Conservation (phyloP, 768 basidiomycete species). For the Polyporus arcularius region DNA sequence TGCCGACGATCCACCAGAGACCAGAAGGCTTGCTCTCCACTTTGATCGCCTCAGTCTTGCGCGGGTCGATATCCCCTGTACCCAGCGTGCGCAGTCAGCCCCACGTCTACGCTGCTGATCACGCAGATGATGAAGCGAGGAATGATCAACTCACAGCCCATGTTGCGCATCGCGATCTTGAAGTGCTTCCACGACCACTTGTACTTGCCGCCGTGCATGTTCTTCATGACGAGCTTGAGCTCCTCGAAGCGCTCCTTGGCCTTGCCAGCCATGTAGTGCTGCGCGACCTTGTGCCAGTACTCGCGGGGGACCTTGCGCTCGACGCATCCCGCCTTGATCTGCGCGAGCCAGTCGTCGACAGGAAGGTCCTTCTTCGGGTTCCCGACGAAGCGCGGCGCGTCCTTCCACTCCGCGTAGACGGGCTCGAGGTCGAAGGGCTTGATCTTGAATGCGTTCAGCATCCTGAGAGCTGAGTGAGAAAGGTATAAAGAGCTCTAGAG, state of each 20-base stretch:
- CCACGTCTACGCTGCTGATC: not conserved
- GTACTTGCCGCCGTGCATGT: conserved; percentile 77
- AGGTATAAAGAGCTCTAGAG: not conserved
- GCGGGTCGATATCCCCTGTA: conserved; percentile 67
- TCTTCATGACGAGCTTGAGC: conserved; percentile 70
- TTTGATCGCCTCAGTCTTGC: conserved; percentile 61
- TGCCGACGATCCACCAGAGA: conserved; percentile 50
- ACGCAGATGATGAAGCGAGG: not conserved
- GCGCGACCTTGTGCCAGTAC: conserved; percentile 81
- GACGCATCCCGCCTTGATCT: conserved; percentile 71
- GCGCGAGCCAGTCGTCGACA: conserved; percentile 72
- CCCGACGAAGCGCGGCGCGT: conserved; percentile 67
- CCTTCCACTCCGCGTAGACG: conserved; percentile 62
- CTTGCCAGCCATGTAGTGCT: conserved; percentile 71
- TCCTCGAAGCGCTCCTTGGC: conserved; percentile 71
- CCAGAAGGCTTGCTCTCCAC: conserved; percentile 54
- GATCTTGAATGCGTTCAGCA: conserved; percentile 75
- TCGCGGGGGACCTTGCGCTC: conserved; percentile 75
- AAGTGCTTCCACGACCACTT: conserved; percentile 86
- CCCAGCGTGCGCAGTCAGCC: not conserved
- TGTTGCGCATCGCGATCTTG: conserved; percentile 73
- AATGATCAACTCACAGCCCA: conserved; percentile 65
- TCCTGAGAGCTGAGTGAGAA: not conserved
- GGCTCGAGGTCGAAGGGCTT: conserved; percentile 77
- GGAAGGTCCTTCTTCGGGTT: conserved; percentile 67